These are phyloP conservation scores for Oropetium thomaeum DNA, from an alignment of 176 grass and related monocot genomes.

Conservation along the genomic window DNA sequence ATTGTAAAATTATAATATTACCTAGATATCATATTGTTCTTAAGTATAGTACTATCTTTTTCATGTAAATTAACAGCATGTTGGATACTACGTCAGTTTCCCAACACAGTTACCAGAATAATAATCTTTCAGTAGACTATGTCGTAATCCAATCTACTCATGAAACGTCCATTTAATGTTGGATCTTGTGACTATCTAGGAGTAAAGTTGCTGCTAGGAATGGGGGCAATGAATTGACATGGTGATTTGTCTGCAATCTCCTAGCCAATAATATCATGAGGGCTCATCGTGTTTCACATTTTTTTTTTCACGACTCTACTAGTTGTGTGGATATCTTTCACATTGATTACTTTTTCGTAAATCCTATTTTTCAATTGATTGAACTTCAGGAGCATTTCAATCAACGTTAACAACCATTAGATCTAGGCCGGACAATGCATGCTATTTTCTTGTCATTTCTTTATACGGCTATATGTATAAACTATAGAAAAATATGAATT, in stretches of 20 bases:
- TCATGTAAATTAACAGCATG: background rate
- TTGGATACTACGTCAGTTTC: background rate
- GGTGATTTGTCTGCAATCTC: slow-evolving; percentile 42
- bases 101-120: background rate
- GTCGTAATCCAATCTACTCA: no score
- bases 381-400: no score
- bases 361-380: no score
- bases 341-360: background rate
- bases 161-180: background rate
- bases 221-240: slow-evolving; percentile 39
- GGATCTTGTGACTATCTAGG: slow-evolving; percentile 13
- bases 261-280: slow-evolving; percentile 26
- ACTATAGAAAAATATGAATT: no score
- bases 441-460: no score
- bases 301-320: no score
- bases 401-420: no score
- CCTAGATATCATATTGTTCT: no score
- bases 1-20: no score
- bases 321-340: background rate
- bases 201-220: slow-evolving; percentile 20
- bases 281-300: slow-evolving; percentile 40
- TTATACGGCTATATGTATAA: no score
- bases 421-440: no score
- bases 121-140: background rate
- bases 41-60: no score